Evolutionary conservation across 2,329 filamentous ascomycete species (phyloP), one percentile per base, ranked within the genome.

Genomic region (Plectosphaerella sp.): DNA sequence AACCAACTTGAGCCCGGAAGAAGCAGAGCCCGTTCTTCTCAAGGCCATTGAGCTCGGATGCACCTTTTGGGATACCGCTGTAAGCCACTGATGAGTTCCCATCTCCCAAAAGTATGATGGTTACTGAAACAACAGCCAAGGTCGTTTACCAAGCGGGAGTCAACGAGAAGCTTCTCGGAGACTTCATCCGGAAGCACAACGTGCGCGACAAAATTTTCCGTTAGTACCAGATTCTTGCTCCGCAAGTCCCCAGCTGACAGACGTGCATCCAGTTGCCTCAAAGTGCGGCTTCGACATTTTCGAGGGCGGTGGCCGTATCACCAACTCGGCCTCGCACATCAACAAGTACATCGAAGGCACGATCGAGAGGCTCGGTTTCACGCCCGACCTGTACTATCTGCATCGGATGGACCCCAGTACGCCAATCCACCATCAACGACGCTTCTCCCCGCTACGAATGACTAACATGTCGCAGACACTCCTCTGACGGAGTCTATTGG

Each of bases 151-250:
- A 65, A 59, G 67, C 69, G 2, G 74, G 75, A 33, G 67, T 74
- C 10, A 78, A 79, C 45, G 76, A 78, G 51, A 76, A 74, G 59
- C 67, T 78, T 0, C 61, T 78, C 0, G 76, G 75, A 3, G 72
- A 77, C 25, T 78, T 78, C 54, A 76, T 78, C 54, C 59, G 69
- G 25, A 78, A 77, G 57, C 74, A 78, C 59, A 73, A 77, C 47
- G 63, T 74, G 9, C 72, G 76, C 3, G 74, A 77, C 51, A 76
- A 77, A 56, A 36, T 78, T 14, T 77, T 77, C 54, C 60, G 73
- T 74, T 52, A 51, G 71, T 62, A n/a, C n/a, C n/a, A n/a, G n/a
- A n/a, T n/a, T n/a, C n/a, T n/a, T n/a, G n/a, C n/a, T n/a, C n/a
- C n/a, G n/a, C n/a, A n/a, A n/a, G n/a, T n/a, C n/a, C n/a, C n/a